Base-by-base conservation (phyloP, 441 rosid genomes). In the Mallotus repandus region DNA sequence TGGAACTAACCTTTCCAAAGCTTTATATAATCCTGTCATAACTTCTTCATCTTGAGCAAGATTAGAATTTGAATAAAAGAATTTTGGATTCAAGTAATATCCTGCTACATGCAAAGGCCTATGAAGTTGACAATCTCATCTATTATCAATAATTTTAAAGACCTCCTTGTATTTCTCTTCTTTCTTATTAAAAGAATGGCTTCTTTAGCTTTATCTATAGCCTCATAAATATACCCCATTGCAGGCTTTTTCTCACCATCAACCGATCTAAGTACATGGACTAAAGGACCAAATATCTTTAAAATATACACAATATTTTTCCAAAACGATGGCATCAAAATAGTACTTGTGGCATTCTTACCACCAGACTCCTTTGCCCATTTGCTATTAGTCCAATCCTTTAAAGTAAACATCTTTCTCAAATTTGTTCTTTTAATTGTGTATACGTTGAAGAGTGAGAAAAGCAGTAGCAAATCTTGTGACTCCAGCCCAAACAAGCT, bases 401-500 rank as follows among this genome's bases (percentile, higher is more conserved):
- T 13, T 9, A 53, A 63, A 38, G 67, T 63, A 18, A 63, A 63
- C 52, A 63, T 63, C 7, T 63, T 63, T 43, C 21, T 2, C 48
- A 63, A 48, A n/a, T 63, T 63, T 2, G 8, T 13, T 63, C 15
- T 12, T 63, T 7, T 7, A 4, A 6, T 0, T 18, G 12, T 63
- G 29, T 2, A n/a, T 9, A 6, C 52, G 25, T n/a, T 43, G 29
- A 16, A 63, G 29, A 7, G 25, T 38, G 9, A 43, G 46, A 7
- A 22, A 63, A 22, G 67, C 2, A 41, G 52, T 38, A 43, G 67
- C 52, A 63, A 63, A 63, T n/a, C 52, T 63, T 7, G 67, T 63
- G 3, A 63, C 25, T 41, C 25, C 32, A 43, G 21, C 11, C 12
- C 22, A 4, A n/a, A 63, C 29, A 19, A 63, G 49, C n/a, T 63